phyloP scores from a whole-genome alignment of 257 asterid species.

The Lantana camara region DNA sequence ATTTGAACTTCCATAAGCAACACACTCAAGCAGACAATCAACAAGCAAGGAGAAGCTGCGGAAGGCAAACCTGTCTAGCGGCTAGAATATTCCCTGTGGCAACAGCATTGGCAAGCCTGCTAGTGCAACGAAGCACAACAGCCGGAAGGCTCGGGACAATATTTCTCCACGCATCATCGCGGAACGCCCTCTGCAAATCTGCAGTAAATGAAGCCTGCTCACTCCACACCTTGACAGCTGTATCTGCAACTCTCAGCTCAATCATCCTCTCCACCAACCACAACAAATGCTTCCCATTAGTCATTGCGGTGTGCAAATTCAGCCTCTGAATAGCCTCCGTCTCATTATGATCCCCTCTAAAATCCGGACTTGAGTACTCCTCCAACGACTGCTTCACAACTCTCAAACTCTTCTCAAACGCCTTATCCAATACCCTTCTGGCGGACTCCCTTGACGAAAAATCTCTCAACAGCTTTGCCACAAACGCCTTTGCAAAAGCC shows the following conservation, averaged over 20 bases:
- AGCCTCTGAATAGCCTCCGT: conserved; percentile 91
- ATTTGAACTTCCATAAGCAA: conserved; percentile 15
- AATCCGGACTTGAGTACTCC: conserved; percentile 88
- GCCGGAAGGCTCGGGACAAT: conserved; percentile 81
- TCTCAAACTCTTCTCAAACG: conserved; percentile 65
- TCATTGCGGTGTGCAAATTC: conserved; percentile 83
- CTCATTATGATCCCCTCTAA: conserved; percentile 83
- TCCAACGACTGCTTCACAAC: conserved; percentile 83
- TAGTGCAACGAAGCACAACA: conserved; percentile 78
- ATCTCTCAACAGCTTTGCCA: conserved; percentile 85
- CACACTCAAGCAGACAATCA: not conserved
- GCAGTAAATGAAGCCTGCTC: conserved; percentile 72
- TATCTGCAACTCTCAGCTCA: conserved; percentile 85
- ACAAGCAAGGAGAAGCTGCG: conserved; percentile 1
- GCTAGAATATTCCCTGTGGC: conserved; percentile 72
- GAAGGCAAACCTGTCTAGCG: conserved; percentile 63
- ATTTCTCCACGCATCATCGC: conserved; percentile 79
- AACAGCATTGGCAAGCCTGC: conserved; percentile 81
- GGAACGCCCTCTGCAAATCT: conserved; percentile 71
- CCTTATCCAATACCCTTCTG: conserved; percentile 70
- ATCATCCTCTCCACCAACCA: conserved; percentile 99
- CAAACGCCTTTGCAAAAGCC: conserved; percentile 86
- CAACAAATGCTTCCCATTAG: conserved; percentile 73
- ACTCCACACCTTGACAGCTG: conserved; percentile 87
- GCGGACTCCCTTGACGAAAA: conserved; percentile 71